Percentiles rank a stretch among this genome's conserved stretches.
Evolutionary conservation across 2,329 filamentous ascomycete genomes (phyloP).

Genomic region (Colletotrichum destructivum): DNA sequence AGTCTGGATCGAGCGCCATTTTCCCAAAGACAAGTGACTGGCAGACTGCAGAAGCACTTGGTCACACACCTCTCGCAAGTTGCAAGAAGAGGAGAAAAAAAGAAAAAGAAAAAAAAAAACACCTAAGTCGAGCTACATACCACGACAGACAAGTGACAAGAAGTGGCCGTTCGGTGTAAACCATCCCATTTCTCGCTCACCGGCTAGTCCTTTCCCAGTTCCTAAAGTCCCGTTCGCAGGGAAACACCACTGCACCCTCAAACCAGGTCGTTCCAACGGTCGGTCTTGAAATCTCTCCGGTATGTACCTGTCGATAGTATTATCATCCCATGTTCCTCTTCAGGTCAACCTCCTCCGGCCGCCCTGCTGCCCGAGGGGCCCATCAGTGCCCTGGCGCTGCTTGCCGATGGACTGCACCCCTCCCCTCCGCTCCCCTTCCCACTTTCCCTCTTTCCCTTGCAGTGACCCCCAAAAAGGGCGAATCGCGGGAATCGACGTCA

Average conservation of each 20-base stretch:
- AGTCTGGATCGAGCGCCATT: slow-evolving; percentile 18
- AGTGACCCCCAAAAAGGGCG: slow-evolving; percentile 39
- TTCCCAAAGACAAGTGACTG: slow-evolving; percentile 13
- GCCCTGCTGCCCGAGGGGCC: background rate
- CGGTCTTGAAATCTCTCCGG: slow-evolving; percentile 13
- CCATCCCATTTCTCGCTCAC: slow-evolving; percentile 29
- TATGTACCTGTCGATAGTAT: slow-evolving; percentile 41
- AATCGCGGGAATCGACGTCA: slow-evolving; percentile 42
- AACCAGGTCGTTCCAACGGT: slow-evolving; percentile 8
- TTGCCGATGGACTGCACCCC: slow-evolving; percentile 19
- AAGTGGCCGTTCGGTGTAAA: slow-evolving; percentile 32
- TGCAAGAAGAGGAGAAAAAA: too few species aligned
- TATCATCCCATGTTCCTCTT: slow-evolving; percentile 8
- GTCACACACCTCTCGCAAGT: background rate
- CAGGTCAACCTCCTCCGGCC: slow-evolving; percentile 5
- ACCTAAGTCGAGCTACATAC: too few species aligned
- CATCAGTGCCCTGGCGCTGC: background rate
- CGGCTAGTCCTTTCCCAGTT: slow-evolving; percentile 31
- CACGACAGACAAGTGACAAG: background rate
- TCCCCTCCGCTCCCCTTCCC: slow-evolving; percentile 13
- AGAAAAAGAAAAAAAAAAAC: background rate
- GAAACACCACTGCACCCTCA: slow-evolving; percentile 7
- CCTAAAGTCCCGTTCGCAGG: slow-evolving; percentile 12
- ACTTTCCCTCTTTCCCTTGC: slow-evolving; percentile 40
- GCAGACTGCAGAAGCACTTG: background rate